Conservation (phyloP, 345 rosid species). For the Acer saccharum region DNA sequence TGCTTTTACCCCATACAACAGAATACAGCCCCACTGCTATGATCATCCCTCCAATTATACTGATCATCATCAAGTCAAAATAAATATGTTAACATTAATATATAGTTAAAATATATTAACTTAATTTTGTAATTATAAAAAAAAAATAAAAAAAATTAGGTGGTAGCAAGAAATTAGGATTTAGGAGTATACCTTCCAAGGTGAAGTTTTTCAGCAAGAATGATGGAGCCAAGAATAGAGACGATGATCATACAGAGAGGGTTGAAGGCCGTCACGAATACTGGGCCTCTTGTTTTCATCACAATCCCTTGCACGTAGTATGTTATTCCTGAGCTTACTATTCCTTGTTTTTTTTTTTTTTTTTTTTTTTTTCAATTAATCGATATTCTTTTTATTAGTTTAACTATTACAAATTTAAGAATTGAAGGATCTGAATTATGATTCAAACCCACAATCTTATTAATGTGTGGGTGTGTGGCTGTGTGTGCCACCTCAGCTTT, state of each 20-base stretch:
- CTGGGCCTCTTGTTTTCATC: conserved; percentile 73
- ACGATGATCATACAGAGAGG: conserved; percentile 81
- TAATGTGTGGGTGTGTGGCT: too few relatives aligned
- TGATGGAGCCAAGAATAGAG: conserved; percentile 50
- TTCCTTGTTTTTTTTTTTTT: conserved; percentile 37
- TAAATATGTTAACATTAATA: background rate
- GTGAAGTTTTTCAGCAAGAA: conserved; percentile 64
- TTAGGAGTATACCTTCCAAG: conserved; percentile 47
- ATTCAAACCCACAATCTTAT: too few relatives aligned
- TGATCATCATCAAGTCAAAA: too few relatives aligned
- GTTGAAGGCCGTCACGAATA: conserved; percentile 78
- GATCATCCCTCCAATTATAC: too few relatives aligned
- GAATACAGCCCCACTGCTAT: too few relatives aligned
- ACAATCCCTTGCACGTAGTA: conserved; percentile 82
- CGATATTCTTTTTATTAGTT: too few relatives aligned
- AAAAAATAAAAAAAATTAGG: background rate
- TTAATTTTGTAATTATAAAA: too few relatives aligned
- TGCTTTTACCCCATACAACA: too few relatives aligned
- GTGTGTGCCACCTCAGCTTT: too few relatives aligned
- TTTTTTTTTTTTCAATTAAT: too few relatives aligned
- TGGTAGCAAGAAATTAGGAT: too few relatives aligned
- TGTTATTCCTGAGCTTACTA: conserved; percentile 67
- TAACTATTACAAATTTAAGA: background rate
- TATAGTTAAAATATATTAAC: too few relatives aligned
- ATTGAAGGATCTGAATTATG: background rate